These are phyloP conservation scores for Lipomyces sp. DNA, from an alignment of 805 yeast genomes.

Conservation along the genomic window DNA sequence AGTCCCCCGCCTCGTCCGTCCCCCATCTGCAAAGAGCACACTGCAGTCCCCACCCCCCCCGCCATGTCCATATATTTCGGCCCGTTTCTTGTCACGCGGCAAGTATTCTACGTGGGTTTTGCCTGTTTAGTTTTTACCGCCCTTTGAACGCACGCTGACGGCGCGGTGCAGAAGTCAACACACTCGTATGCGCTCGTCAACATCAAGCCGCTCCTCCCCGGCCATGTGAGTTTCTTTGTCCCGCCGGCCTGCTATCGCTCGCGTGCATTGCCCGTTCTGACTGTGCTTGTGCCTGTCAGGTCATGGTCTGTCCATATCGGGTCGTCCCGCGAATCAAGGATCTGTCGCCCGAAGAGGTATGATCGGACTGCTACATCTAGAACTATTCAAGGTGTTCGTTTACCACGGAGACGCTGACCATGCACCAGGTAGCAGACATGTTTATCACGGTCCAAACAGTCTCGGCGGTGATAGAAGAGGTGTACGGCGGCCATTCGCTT, in stretches of 20 bases:
- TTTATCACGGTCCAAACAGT: slow-evolving; percentile 71
- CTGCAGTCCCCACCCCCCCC: background rate
- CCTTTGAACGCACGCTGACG: background rate
- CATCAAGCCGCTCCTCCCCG: slow-evolving; percentile 87
- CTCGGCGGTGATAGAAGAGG: slow-evolving; percentile 59
- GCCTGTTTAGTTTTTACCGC: background rate
- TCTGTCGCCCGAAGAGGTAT: slow-evolving; percentile 61
- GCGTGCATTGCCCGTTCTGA: too few species aligned
- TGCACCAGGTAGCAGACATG: slow-evolving; percentile 52
- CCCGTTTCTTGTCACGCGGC: slow-evolving; percentile 29
- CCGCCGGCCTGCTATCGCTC: too few species aligned
- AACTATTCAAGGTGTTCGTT: background rate
- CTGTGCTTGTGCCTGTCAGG: slow-evolving; percentile 20
- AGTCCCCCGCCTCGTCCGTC: background rate
- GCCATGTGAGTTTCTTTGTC: slow-evolving; percentile 53
- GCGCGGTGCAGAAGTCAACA: slow-evolving; percentile 47
- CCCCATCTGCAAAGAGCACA: background rate
- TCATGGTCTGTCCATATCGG: slow-evolving; percentile 79
- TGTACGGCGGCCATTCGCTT: slow-evolving; percentile 74
- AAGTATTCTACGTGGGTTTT: slow-evolving; percentile 31
- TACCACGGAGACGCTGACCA: background rate
- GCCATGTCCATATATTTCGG: slow-evolving; percentile 30
- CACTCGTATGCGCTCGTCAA: slow-evolving; percentile 84
- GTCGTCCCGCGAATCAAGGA: slow-evolving; percentile 64
- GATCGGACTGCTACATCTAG: background rate